Conservation (phyloP, 345 rosid genomes). For the Populus alba region DNA sequence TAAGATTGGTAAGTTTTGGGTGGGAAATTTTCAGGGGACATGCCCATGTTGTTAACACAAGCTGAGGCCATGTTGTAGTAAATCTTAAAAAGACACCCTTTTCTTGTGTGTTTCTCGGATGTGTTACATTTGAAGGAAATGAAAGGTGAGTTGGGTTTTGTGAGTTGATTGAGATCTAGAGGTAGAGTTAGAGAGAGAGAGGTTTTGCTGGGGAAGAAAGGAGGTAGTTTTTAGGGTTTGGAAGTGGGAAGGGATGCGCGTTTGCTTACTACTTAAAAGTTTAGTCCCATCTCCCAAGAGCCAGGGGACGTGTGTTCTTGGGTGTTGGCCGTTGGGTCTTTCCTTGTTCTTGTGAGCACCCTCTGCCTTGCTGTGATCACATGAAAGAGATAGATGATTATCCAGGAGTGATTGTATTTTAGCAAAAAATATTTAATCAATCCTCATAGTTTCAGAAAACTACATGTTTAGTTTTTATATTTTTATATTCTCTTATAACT, state of each 20-base stretch:
- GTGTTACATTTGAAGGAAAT: neutral
- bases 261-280: neutral
- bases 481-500: no score
- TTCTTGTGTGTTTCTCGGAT: no score
- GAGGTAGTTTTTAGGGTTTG: neutral
- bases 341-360: no score
- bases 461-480: no score
- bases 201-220: neutral
- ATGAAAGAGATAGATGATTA: neutral
- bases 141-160: neutral
- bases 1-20: slow-evolving; percentile 31
- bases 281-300: neutral
- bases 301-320: neutral
- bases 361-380: neutral
- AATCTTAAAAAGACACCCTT: no score
- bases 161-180: neutral
- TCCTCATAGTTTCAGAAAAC: no score
- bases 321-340: neutral
- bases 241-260: neutral
- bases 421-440: no score
- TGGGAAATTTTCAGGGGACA: slow-evolving; percentile 61
- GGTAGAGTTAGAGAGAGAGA: neutral
- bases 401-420: no score
- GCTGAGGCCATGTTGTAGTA: slow-evolving; percentile 67
- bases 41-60: slow-evolving; percentile 62